phyloP scores from a whole-genome alignment of 1,139 yeast species.

The Pichia sp. region DNA sequence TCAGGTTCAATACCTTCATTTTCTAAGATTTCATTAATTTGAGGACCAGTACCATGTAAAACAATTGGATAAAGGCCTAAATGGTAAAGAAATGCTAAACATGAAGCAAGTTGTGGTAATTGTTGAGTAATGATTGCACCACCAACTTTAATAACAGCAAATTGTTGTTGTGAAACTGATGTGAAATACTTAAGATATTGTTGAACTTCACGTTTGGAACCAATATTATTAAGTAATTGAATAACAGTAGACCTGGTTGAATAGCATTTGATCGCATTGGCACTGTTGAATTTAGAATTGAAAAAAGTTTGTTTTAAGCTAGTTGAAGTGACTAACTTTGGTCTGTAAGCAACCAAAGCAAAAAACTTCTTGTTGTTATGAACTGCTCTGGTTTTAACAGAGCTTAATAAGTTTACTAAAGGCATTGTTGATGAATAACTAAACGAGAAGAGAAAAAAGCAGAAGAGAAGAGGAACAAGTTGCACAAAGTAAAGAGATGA shows the following conservation, averaged over 20 bases:
- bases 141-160: slow-evolving; percentile 97
- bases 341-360: slow-evolving; percentile 13
- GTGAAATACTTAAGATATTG: slow-evolving; percentile 95
- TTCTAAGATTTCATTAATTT: slow-evolving; percentile 88
- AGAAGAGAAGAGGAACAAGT: background rate
- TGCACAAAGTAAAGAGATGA: background rate
- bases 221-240: slow-evolving; percentile 88
- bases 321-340: background rate
- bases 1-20: slow-evolving; percentile 94
- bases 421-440: slow-evolving; percentile 6
- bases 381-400: slow-evolving; percentile 3
- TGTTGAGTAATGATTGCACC: slow-evolving; percentile 98
- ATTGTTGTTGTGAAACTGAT: slow-evolving; percentile 90
- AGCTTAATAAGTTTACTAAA: slow-evolving; percentile 9
- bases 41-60: slow-evolving; percentile 98
- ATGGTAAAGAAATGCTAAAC: slow-evolving; percentile 91
- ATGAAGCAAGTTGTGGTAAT: slow-evolving; percentile 86
- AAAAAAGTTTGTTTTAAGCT: background rate
- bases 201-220: slow-evolving; percentile 95
- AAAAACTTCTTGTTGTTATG: slow-evolving; percentile 6
- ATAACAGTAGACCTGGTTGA: slow-evolving; percentile 92
- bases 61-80: slow-evolving; percentile 96
- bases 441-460: background rate
- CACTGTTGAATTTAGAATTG: background rate
- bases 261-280: slow-evolving; percentile 18